These are phyloP conservation scores for Penicillium brasilianum DNA, from an alignment of 2,329 filamentous ascomycete genomes.

Conservation along the genomic window DNA sequence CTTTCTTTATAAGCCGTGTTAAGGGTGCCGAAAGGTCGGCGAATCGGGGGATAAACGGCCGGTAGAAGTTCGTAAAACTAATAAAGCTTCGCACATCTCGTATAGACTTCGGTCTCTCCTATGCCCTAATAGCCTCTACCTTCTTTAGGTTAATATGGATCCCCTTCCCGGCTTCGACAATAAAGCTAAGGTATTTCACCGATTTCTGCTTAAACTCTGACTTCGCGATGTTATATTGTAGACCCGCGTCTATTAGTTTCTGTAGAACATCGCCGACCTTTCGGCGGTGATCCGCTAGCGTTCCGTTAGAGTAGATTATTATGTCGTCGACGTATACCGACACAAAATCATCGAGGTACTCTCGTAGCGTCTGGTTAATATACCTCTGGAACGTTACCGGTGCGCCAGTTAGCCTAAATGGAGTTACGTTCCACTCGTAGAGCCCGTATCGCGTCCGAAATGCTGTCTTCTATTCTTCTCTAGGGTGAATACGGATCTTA, in stretches of 20 bases:
- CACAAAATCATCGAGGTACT: neutral
- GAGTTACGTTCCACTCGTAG: neutral
- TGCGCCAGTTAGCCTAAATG: neutral
- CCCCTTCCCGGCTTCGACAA: neutral
- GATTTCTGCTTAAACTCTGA: neutral
- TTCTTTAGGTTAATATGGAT: neutral
- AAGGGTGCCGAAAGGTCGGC: neutral
- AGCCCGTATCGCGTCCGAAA: neutral
- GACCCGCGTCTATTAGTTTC: neutral
- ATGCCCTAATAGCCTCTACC: neutral
- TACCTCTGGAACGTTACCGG: neutral
- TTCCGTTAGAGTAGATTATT: neutral
- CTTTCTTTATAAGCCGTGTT: neutral
- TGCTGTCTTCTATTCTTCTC: neutral
- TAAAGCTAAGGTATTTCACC: neutral
- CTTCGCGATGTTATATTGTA: neutral
- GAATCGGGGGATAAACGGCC: neutral
- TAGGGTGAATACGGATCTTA: neutral
- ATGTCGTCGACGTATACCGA: neutral
- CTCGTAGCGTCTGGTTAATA: neutral
- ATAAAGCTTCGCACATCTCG: neutral
- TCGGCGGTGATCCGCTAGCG: constrained; percentile 2
- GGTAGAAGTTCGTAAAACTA: neutral
- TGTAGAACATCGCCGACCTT: neutral
- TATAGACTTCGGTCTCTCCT: neutral